A percentile compares a stretch with the other conserved stretches of the same genome.
phyloP scores from a whole-genome alignment of 2,329 filamentous ascomycete species.

The Magnaporthiopsis rhizophila region DNA sequence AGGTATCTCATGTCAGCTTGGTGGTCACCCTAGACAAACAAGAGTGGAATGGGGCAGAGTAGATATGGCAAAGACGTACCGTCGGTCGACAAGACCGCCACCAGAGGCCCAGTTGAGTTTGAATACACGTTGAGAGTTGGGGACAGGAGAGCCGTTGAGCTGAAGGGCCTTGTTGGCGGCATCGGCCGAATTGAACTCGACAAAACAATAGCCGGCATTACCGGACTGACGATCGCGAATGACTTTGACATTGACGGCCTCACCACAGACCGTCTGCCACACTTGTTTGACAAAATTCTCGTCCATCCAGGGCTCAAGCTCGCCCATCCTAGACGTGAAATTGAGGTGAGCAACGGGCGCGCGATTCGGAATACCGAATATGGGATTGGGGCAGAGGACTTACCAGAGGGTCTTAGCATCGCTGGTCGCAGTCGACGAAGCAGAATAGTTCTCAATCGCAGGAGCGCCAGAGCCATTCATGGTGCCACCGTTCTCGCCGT shows the following conservation, averaged over 20 bases:
- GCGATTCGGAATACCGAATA: too few species aligned
- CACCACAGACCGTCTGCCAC: conserved; percentile 80
- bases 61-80: conserved; percentile 41
- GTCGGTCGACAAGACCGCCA: conserved; percentile 87
- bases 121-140: conserved; percentile 90
- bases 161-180: conserved; percentile 86
- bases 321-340: conserved; percentile 74
- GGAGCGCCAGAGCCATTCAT: conserved; percentile 20
- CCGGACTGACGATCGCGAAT: conserved; percentile 98
- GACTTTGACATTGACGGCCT: conserved; percentile 97
- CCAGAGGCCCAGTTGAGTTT: conserved; percentile 99
- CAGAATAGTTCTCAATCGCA: conserved; percentile 12
- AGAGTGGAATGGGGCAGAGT: not conserved
- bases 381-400: conserved; percentile 12
- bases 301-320: conserved; percentile 98
- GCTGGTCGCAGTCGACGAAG: conserved; percentile 27
- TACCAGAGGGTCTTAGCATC: conserved; percentile 52
- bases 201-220: conserved; percentile 98
- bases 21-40: not conserved
- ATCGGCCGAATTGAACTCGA: conserved; percentile 78
- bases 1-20: conserved; percentile 6
- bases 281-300: conserved; percentile 97
- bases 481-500: conserved; percentile 14
- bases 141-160: conserved; percentile 81
- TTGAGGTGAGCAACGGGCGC: conserved; percentile 9